These are phyloP conservation scores for Puya raimondii DNA, from an alignment of 176 grass and related monocot genomes.

Conservation along the genomic window DNA sequence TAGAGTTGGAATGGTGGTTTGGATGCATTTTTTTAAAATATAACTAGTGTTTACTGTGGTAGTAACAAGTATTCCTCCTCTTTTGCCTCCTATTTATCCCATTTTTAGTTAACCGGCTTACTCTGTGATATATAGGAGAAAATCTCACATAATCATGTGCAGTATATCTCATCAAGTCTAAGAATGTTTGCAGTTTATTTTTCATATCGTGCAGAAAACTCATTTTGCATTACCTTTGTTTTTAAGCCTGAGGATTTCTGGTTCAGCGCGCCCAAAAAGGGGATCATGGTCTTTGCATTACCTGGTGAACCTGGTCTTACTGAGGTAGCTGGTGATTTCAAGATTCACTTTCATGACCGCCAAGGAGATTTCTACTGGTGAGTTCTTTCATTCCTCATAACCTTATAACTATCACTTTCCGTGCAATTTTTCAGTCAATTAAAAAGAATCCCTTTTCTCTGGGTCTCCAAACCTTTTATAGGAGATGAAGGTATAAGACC, in stretches of 20 bases:
- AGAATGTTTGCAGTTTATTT: constrained; percentile 4
- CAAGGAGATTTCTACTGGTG: constrained; percentile 99
- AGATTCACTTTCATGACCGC: constrained; percentile 89
- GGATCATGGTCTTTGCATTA: constrained; percentile 96
- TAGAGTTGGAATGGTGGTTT: too few relatives aligned
- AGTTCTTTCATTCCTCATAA: neutral
- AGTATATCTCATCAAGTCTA: too few relatives aligned
- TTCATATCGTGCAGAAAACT: constrained; percentile 13
- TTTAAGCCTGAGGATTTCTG: constrained; percentile 99
- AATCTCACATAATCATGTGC: too few relatives aligned
- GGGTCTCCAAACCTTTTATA: too few relatives aligned
- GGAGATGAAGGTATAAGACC: too few relatives aligned
- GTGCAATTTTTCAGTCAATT: too few relatives aligned
- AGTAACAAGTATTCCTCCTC: neutral
- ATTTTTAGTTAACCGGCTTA: neutral
- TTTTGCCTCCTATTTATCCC: neutral
- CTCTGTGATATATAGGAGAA: neutral
- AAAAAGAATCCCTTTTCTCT: too few relatives aligned
- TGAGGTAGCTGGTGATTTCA: constrained; percentile 86
- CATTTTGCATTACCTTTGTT: constrained; percentile 25
- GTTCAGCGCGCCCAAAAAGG: constrained; percentile 97
- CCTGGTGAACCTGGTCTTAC: constrained; percentile 91
- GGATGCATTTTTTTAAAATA: too few relatives aligned
- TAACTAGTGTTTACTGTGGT: too few relatives aligned
- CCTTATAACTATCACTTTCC: neutral